Percentiles rank a stretch among this genome's conserved stretches.
Evolutionary conservation across 169 alveolate species (phyloP).

Genomic region (Sarcocystis neurona): DNA sequence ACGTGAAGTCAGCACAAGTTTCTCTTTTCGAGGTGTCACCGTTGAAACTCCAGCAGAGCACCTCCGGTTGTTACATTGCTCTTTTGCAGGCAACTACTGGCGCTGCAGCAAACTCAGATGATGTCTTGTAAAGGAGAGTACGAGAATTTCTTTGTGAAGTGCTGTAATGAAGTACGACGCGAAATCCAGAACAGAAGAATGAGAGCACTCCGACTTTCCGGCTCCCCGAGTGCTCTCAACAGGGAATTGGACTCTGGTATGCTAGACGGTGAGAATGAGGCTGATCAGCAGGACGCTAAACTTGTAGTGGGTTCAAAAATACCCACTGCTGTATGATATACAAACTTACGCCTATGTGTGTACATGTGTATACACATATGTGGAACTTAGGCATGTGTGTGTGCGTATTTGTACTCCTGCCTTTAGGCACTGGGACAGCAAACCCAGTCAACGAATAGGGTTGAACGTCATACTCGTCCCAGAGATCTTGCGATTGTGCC

Average conservation of each 20-base stretch:
- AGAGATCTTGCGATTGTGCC: too few relatives aligned
- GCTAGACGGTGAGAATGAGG: background rate
- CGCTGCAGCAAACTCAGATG: constrained; percentile 1
- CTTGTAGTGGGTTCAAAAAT: background rate
- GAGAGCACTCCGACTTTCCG: background rate
- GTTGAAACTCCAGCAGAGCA: too few relatives aligned
- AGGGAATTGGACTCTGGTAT: background rate
- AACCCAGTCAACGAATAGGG: too few relatives aligned
- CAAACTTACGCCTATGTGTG: background rate
- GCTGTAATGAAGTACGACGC: constrained; percentile 9
- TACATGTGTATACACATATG: background rate
- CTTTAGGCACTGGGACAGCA: too few relatives aligned
- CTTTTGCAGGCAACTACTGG: constrained; percentile 34
- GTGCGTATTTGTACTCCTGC: background rate
- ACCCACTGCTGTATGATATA: background rate
- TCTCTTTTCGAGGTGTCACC: too few relatives aligned
- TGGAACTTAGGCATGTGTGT: background rate
- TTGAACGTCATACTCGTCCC: too few relatives aligned
- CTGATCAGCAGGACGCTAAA: background rate
- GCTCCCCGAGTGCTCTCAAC: too few relatives aligned
- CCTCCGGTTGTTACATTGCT: too few relatives aligned
- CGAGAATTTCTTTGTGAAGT: constrained; percentile 11
- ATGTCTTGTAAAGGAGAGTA: background rate
- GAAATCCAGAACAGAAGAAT: background rate
- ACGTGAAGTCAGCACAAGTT: too few relatives aligned